A percentile compares a stretch with the other conserved stretches of the same genome.
phyloP scores from a whole-genome alignment of 441 rosid genomes.

The Pelargonium myrrhifolium region DNA sequence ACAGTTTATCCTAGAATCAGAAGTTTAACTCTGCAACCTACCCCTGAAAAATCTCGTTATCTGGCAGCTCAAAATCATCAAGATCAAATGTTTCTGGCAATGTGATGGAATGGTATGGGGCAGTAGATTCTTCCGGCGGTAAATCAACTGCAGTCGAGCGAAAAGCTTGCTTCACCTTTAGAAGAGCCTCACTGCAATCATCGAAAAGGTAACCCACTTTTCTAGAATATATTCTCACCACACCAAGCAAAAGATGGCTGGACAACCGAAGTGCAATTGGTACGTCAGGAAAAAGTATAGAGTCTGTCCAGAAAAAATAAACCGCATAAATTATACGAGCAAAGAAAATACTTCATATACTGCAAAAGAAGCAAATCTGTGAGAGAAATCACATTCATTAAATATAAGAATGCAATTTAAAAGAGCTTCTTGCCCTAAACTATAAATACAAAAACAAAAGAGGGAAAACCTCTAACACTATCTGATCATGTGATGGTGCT shows the following conservation, averaged over 20 bases:
- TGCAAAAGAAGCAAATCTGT: not conserved
- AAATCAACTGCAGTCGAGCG: constrained; percentile 97
- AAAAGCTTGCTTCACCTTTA: constrained; percentile 96
- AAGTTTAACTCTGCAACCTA: constrained; percentile 36
- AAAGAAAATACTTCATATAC: constrained; percentile 8
- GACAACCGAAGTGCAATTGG: constrained; percentile 95
- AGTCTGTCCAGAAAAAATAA: constrained; percentile 47
- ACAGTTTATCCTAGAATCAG: constrained; percentile 5
- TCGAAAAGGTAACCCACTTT: constrained; percentile 99
- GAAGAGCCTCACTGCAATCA: constrained; percentile 99
- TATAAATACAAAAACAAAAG: not conserved
- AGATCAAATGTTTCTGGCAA: constrained; percentile 99
- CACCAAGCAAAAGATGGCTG: constrained; percentile 98
- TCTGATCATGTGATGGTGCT: constrained; percentile 2
- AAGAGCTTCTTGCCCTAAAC: not conserved
- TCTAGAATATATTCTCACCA: constrained; percentile 95
- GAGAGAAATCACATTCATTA: not conserved
- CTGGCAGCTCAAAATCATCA: constrained; percentile 99
- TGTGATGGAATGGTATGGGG: constrained; percentile 97
- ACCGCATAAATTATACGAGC: constrained; percentile 12
- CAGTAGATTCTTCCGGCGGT: constrained; percentile 98
- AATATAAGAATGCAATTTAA: not conserved
- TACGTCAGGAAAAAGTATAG: constrained; percentile 93
- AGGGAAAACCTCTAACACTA: not conserved
- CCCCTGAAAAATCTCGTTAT: constrained; percentile 92